Evolutionary conservation across 768 basidiomycete species (phyloP), one percentile per base, ranked within the genome.

Genomic region (Kwoniella newhampshirensis): DNA sequence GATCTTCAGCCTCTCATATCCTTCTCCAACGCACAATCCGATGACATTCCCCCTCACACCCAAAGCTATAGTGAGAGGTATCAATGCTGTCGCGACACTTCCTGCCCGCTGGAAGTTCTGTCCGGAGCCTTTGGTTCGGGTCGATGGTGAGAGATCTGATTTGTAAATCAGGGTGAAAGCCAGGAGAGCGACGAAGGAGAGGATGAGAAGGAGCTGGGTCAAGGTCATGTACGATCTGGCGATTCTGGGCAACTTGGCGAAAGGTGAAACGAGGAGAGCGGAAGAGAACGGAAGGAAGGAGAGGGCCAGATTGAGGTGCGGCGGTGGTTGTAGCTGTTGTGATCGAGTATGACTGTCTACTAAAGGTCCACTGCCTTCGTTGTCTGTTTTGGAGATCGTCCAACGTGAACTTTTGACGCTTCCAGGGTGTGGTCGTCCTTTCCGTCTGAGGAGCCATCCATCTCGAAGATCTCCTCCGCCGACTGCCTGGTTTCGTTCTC

Each of bases 21-120:
- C 61, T 54, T 63, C 58, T 25, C 71, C 71, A n/a, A 76, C 59
- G 27, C 64, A 55, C 39, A 71, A 55, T 20, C 73, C 67, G 6
- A 74, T 51, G 26, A 73, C 59, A 40, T 73, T 74, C 18, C 70
- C 69, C 43, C 70, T 39, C 4, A 68, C 71, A 3, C 71, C 75
- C 8, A 76, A 53, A 28, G 65, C 69, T 23, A 76, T 45, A 0
- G 68, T 65, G 3, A 76, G 27, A 1, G 75, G 75, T 1, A 76
- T 54, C 44, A 74, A 73, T 9, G 66, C 63, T 1, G 65, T 57
- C 7, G 67, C 68, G n/a, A 76, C 57, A n/a, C 62, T 36, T 7
- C 73, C 75, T 7, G 70, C 52, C 27, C 75, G 53, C 28, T 61
- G 54, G 23, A 62, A 71, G 45, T 76, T 67, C 11, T 44, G 41